phyloP scores from a whole-genome alignment of 2,329 filamentous ascomycete genomes.

The Neonectria punicea region DNA sequence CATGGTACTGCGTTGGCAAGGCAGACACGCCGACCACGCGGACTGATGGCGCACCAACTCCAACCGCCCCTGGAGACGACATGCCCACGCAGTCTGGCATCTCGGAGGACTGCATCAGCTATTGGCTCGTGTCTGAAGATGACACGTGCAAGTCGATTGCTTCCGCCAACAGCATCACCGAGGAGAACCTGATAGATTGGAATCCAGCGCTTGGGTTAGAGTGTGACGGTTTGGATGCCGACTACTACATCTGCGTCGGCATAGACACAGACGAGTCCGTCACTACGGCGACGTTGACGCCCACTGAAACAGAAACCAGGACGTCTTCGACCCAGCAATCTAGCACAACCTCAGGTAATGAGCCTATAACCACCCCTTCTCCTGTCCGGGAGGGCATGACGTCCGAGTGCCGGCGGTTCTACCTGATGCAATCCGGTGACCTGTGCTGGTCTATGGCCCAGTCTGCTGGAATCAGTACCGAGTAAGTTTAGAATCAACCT shows the following conservation, averaged over 20 bases:
- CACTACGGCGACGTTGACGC: not conserved
- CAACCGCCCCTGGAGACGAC: too few species aligned
- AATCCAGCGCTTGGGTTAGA: constrained; percentile 27
- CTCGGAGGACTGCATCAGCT: too few species aligned
- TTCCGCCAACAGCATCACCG: not conserved
- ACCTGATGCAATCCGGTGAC: constrained; percentile 36
- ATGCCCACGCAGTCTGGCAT: too few species aligned
- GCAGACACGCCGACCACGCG: too few species aligned
- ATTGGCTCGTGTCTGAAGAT: too few species aligned
- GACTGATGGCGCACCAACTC: too few species aligned
- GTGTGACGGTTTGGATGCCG: constrained; percentile 24
- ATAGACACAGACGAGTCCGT: not conserved
- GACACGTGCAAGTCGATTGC: not conserved
- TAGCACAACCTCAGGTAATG: constrained; percentile 3
- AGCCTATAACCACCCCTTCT: constrained; percentile 38
- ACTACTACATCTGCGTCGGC: constrained; percentile 10
- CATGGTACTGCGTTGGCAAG: too few species aligned
- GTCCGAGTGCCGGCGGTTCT: constrained; percentile 44
- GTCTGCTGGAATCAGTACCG: not conserved
- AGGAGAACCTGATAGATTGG: constrained; percentile 38
- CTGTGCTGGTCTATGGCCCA: constrained; percentile 36
- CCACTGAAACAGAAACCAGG: too few species aligned
- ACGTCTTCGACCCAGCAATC: not conserved
- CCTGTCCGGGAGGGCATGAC: constrained; percentile 45
- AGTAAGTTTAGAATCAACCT: not conserved